These are phyloP conservation scores for Nidula microcarpa DNA, from an alignment of 768 basidiomycete genomes.

Conservation along the genomic window DNA sequence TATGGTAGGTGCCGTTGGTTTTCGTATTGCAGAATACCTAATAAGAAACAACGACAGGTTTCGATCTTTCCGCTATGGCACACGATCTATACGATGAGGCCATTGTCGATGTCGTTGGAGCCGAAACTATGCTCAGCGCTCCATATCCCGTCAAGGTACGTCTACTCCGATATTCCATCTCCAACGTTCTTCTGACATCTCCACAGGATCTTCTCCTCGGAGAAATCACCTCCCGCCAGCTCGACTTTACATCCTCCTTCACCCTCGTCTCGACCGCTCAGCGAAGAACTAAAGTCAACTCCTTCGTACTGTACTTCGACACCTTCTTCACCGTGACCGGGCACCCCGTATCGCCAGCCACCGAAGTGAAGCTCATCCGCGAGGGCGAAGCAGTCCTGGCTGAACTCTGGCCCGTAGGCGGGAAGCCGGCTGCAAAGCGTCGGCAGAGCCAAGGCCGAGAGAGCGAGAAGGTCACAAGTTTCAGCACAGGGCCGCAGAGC, in stretches of 20 bases:
- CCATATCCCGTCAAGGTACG: constrained; percentile 67
- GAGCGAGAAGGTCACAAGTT: constrained; percentile 58
- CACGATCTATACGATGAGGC: constrained; percentile 75
- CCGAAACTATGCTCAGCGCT: constrained; percentile 61
- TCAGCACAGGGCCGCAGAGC: constrained; percentile 89
- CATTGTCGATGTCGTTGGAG: constrained; percentile 73
- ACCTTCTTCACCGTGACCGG: constrained; percentile 77
- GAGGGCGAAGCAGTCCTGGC: constrained; percentile 64
- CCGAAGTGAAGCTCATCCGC: constrained; percentile 51
- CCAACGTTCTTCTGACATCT: not conserved
- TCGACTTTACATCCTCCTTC: constrained; percentile 81
- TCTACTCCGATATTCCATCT: not conserved
- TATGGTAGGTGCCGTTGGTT: constrained; percentile 57
- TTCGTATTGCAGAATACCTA: not conserved
- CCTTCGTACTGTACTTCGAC: constrained; percentile 93
- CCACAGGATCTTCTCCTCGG: constrained; percentile 73
- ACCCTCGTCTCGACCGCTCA: constrained; percentile 61
- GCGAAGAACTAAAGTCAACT: constrained; percentile 62
- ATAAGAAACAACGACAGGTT: constrained; percentile 47
- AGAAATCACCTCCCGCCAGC: constrained; percentile 60
- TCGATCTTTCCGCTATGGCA: constrained; percentile 84
- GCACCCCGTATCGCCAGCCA: constrained; percentile 46
- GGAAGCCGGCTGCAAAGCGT: constrained; percentile 56
- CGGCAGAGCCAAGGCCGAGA: constrained; percentile 52
- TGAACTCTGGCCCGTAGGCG: constrained; percentile 78